These are phyloP conservation scores for Cladosporium sp. DNA, from an alignment of 2,329 filamentous ascomycete species.

Conservation along the genomic window DNA sequence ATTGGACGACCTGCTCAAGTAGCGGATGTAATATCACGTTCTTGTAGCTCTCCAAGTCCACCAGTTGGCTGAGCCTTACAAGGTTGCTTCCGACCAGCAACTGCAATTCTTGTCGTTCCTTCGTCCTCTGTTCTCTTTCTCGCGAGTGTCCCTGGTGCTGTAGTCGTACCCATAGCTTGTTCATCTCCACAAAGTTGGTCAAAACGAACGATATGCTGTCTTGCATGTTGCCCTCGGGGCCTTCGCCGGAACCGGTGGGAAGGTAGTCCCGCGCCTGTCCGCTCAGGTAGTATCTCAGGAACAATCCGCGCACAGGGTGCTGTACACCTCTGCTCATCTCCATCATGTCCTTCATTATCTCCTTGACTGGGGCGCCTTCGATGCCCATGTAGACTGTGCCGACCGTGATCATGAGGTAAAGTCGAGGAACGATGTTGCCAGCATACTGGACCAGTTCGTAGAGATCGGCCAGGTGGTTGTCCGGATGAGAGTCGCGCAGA, in stretches of 20 bases:
- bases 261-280: slow-evolving; percentile 89
- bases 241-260: slow-evolving; percentile 75
- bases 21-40: slow-evolving; percentile 81
- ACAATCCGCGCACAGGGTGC: slow-evolving; percentile 90
- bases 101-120: slow-evolving; percentile 92
- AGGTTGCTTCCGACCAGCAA: slow-evolving; percentile 94
- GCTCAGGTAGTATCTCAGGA: slow-evolving; percentile 91
- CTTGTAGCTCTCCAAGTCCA: slow-evolving; percentile 93
- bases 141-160: slow-evolving; percentile 97
- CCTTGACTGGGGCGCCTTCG: slow-evolving; percentile 95
- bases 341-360: slow-evolving; percentile 99
- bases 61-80: slow-evolving; percentile 87
- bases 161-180: slow-evolving; percentile 96
- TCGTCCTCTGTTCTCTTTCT: slow-evolving; percentile 86
- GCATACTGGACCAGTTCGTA: slow-evolving; percentile 98
- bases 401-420: slow-evolving; percentile 99
- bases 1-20: slow-evolving; percentile 95
- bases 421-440: slow-evolving; percentile 90
- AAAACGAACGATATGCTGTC: slow-evolving; percentile 97
- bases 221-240: slow-evolving; percentile 89
- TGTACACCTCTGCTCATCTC: slow-evolving; percentile 99
- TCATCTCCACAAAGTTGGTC: slow-evolving; percentile 99
- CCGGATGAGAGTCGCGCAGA: slow-evolving; percentile 92
- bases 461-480: slow-evolving; percentile 94
- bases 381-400: slow-evolving; percentile 99